Conservation (phyloP, 106 monocot species). For the Amphibolis antarctica region DNA sequence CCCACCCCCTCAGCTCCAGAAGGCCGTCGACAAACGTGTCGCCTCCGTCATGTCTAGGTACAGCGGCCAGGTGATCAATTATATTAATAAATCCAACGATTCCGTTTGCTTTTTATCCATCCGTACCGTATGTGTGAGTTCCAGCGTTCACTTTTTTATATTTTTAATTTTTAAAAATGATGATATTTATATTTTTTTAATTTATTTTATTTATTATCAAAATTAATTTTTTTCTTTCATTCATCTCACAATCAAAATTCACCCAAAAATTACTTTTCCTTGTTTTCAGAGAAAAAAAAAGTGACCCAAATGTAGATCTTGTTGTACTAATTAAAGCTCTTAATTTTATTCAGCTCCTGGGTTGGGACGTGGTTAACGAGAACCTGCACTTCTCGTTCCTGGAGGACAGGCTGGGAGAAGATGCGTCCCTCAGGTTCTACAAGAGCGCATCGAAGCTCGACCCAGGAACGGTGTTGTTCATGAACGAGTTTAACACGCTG, state of each 20-base stretch:
- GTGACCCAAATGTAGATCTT: no score
- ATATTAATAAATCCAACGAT: not conserved
- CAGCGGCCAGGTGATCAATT: conserved; percentile 21
- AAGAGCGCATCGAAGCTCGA: conserved; percentile 32
- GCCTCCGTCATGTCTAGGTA: conserved; percentile 48
- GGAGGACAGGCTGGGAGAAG: conserved; percentile 31
- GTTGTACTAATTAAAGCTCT: no score
- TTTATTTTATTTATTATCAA: no score
- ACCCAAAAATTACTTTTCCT: no score
- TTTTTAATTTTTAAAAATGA: not conserved
- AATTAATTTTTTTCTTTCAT: not conserved
- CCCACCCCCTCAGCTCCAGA: conserved; percentile 14
- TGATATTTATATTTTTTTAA: not conserved
- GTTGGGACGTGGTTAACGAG: conserved; percentile 87
- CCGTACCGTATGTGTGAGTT: no score
- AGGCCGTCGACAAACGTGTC: conserved; percentile 25
- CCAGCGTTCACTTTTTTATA: not conserved
- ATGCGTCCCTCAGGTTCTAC: conserved; percentile 32
- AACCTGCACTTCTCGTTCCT: conserved; percentile 54
- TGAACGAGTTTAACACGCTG: conserved; percentile 77
- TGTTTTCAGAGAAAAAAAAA: no score
- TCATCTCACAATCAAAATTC: no score
- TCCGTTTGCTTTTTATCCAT: no score
- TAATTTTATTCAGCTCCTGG: conserved; percentile 24
- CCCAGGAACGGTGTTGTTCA: conserved; percentile 31